Evolutionary conservation across 495 filamentous ascomycete genomes (phyloP).

Genomic region (Hyaloscypha bicolor): DNA sequence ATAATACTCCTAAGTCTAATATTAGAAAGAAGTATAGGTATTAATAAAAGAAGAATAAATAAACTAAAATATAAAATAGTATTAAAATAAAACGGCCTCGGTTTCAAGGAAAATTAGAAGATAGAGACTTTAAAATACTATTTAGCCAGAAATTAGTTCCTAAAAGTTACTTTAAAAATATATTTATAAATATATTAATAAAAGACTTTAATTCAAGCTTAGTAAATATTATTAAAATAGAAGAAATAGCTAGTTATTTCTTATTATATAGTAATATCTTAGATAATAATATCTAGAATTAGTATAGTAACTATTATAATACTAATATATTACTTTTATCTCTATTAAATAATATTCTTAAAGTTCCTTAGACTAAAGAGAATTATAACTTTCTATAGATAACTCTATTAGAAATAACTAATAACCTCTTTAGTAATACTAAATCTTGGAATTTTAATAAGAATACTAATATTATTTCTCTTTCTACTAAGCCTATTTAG

Average conservation of each 20-base stretch:
- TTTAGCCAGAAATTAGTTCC: constrained; percentile 7
- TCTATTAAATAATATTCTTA: constrained; percentile 15
- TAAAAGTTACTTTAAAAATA: constrained; percentile 13
- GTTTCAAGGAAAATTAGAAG: constrained; percentile 23
- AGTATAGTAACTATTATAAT: constrained; percentile 12
- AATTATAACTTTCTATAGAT: constrained; percentile 8
- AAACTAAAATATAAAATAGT: constrained; percentile 18
- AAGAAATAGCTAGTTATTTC: constrained; percentile 14
- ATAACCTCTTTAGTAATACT: constrained; percentile 2
- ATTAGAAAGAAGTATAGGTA: constrained; percentile 19
- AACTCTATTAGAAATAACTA: no score
- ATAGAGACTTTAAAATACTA: constrained; percentile 20
- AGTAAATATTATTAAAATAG: constrained; percentile 10
- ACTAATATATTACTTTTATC: constrained; percentile 16
- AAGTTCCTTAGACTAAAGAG: constrained; percentile 19
- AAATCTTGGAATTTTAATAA: constrained; percentile 11
- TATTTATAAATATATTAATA: constrained; percentile 14
- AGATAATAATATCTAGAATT: constrained; percentile 11
- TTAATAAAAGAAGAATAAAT: constrained; percentile 14
- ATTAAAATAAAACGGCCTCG: constrained; percentile 22
- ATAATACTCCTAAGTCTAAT: constrained; percentile 23
- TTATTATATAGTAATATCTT: constrained; percentile 15
- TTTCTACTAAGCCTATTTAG: constrained; percentile 14
- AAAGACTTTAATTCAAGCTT: constrained; percentile 10
- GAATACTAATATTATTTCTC: constrained; percentile 14